phyloP scores from a whole-genome alignment of 1,139 yeast species.

The Meyerozyma elateridarum region DNA sequence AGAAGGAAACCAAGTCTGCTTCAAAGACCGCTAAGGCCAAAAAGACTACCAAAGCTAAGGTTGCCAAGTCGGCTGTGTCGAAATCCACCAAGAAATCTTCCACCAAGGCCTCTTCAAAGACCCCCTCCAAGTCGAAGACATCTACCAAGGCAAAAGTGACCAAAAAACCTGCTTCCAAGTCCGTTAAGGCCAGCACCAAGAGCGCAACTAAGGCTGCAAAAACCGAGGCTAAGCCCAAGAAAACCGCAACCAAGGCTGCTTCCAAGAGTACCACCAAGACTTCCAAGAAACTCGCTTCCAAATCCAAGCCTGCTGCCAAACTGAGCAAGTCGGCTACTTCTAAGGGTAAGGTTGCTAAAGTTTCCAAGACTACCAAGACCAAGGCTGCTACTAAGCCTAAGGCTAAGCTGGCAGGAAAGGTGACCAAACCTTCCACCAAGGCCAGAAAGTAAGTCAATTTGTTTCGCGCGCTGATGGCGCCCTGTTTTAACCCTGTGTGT shows the following conservation, averaged over 20 bases:
- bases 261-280: slow-evolving; percentile 12
- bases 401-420: slow-evolving; percentile 11
- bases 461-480: too few species aligned
- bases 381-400: slow-evolving; percentile 9
- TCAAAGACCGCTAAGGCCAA: slow-evolving; percentile 12
- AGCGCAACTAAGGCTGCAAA: slow-evolving; percentile 9
- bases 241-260: slow-evolving; percentile 10
- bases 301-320: slow-evolving; percentile 14
- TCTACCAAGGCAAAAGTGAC: slow-evolving; percentile 10
- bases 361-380: slow-evolving; percentile 13
- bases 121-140: slow-evolving; percentile 12
- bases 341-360: slow-evolving; percentile 12
- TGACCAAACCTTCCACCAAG: slow-evolving; percentile 16
- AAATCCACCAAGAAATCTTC: slow-evolving; percentile 11
- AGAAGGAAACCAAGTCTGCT: slow-evolving; percentile 11
- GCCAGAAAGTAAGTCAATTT: slow-evolving; percentile 4
- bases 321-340: slow-evolving; percentile 5
- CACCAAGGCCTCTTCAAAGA: slow-evolving; percentile 12
- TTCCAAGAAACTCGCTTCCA: slow-evolving; percentile 16
- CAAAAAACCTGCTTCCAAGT: slow-evolving; percentile 13
- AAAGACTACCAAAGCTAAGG: slow-evolving; percentile 10
- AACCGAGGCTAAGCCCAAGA: slow-evolving; percentile 10
- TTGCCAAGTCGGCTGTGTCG: slow-evolving; percentile 8
- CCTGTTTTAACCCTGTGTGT: too few species aligned
- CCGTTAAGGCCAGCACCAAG: slow-evolving; percentile 14